phyloP scores from a whole-genome alignment of 2,329 filamentous ascomycete species.

The Colletotrichum viniferum region DNA sequence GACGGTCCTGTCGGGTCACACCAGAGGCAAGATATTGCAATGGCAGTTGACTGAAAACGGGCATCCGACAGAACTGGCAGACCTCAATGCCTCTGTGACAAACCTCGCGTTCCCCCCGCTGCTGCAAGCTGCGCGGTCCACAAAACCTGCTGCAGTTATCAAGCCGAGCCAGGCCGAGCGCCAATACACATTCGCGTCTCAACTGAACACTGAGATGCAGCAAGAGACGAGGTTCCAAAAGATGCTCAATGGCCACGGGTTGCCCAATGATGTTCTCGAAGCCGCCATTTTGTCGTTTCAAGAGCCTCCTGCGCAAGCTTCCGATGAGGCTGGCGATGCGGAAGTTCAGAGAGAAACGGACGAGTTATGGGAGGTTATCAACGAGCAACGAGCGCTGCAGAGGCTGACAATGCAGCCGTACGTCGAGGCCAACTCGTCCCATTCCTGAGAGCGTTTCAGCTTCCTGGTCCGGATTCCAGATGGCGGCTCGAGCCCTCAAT shows the following conservation, averaged over 20 bases:
- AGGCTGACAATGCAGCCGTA: conserved; percentile 34
- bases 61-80: conserved; percentile 69
- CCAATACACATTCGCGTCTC: conserved; percentile 69
- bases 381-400: conserved; percentile 39
- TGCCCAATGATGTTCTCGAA: conserved; percentile 52
- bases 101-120: conserved; percentile 78
- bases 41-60: conserved; percentile 81
- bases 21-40: conserved; percentile 75
- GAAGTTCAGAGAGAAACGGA: conserved; percentile 34
- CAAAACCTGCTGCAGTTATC: conserved; percentile 66
- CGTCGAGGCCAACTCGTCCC: conserved; percentile 28
- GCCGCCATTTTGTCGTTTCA: conserved; percentile 52
- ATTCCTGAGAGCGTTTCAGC: conserved; percentile 15
- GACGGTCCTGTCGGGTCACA: conserved; percentile 79
- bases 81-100: conserved; percentile 81
- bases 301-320: conserved; percentile 33
- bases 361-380: conserved; percentile 43
- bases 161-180: conserved; percentile 78
- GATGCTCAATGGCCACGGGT: conserved; percentile 51
- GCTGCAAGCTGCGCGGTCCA: conserved; percentile 49
- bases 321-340: conserved; percentile 24
- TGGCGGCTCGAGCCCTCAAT: conserved; percentile 20
- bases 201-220: conserved; percentile 55
- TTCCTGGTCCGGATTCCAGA: neutral
- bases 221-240: conserved; percentile 47